Evolutionary conservation across 768 basidiomycete genomes (phyloP), one percentile per base, ranked within the genome.

Genomic region (Lentinula lateritia): DNA sequence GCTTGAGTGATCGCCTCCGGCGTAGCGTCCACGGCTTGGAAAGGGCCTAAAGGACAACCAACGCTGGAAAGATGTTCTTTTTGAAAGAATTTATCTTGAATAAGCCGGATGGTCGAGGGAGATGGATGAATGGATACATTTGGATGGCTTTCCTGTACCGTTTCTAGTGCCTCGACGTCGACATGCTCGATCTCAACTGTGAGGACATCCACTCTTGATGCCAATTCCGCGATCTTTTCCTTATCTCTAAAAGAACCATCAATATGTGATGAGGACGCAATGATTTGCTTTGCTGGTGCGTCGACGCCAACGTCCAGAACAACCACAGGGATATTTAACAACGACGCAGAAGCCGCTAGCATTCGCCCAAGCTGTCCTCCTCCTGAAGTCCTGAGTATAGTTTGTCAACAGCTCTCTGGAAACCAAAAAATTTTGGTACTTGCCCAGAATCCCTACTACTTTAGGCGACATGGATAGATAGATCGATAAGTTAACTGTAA

Each of bases 151-250:
- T 66, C 72, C 65, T 83, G 77, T 2, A 91, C 76, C 55, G 86
- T 81, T 54, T 88, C 83, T 9, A 99, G 78, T 0, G 91, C 84
- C 20, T 76, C 76, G 10, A 82, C 92, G 64, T 96, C 85, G 63
- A 99, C 93, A 68, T 99, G 97, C 74, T 99, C 96, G 38, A 98
- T 98, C 78, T 99, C 96, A 56, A 96, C 87, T 0, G 96, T 98
- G 53, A 98, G 77, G 38, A 98, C 77, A 67, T 98, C 90, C 35
- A 90, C 95, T 69, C 86, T 86, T 12, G 72, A 63, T 0, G 95
- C 93, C 41, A 99, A 83, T 64, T 90, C 82, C 46, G 78, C 80
- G 66, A 99, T 96, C 69, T 90, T 88, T 12, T 73, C 75, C 0
- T 89, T 82, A 69, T 95, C 89, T 28, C 89, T 75, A 75, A 97